Evolutionary conservation across 306 rosid species (phyloP), one percentile per base, ranked within the genome.

Genomic region (Geum urbanum): DNA sequence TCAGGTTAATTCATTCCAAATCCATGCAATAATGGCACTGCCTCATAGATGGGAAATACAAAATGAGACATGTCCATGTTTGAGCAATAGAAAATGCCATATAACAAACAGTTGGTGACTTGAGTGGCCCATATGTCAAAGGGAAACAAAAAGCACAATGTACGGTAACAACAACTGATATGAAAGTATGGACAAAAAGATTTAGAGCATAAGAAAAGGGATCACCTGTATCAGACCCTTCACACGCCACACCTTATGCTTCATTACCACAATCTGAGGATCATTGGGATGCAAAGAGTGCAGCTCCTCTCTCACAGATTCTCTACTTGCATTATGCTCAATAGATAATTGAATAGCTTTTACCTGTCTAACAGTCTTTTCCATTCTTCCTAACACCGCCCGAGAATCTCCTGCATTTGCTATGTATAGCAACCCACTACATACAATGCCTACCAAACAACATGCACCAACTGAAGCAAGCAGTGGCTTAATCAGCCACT

Each of bases 351-450:
- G 99, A 80, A 95, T 40, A 15, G 99, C 99, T 84, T 84, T 87
- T 62, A 83, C 76, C 66, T 84, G 87, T 80, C 76, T 91, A 6
- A 75, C 75, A 11, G 78, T 32, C 55, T 69, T 84, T 27, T 84
- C 88, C 66, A 79, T 14, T 85, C 85, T 86, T 60, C 96, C 99
- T 79, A 95, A 81, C 70, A 95, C 97, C 27, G 77, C 99, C 47
- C 99, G 84, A 70, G 99, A 95, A 72, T 95, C 99, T 82, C 99
- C 99, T 7, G 99, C 95, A 70, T 95, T 95, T 22, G 97, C 99
- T 77, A 87, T 81, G 76, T 84, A 95, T 57, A 95, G 89, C 76
- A 84, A 72, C 52, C 99, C 96, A 32, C 83, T 59, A 69, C 96
- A 95, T 74, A 95, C 78, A 64, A 95, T 35, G 49, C 97, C 97